Evolutionary conservation across 2,329 filamentous ascomycete species (phyloP).

Genomic region (Arthrobotrys pseudoclavata): DNA sequence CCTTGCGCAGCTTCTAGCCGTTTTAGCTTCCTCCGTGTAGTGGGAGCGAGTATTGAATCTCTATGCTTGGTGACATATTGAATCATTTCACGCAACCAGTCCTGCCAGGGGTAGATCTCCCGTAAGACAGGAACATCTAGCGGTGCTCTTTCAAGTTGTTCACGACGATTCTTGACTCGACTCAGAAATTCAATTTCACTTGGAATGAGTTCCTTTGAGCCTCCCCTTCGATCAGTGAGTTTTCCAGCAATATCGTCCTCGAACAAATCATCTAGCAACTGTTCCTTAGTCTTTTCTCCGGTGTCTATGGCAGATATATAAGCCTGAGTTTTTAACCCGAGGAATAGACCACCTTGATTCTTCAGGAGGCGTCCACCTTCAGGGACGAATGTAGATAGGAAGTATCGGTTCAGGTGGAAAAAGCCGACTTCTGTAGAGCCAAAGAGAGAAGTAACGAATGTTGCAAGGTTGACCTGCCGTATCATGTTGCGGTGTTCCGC

Average conservation of each 20-base stretch:
- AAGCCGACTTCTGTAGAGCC: constrained; percentile 76
- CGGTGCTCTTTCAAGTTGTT: constrained; percentile 72
- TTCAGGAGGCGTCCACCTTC: constrained; percentile 73
- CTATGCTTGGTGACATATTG: constrained; percentile 73
- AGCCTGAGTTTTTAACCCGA: constrained; percentile 77
- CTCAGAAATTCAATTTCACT: constrained; percentile 74
- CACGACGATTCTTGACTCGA: constrained; percentile 70
- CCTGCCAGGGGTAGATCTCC: constrained; percentile 75
- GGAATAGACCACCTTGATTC: constrained; percentile 73
- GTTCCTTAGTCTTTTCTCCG: constrained; percentile 71
- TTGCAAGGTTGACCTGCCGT: constrained; percentile 75
- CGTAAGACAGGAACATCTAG: constrained; percentile 69
- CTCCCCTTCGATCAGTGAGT: constrained; percentile 71
- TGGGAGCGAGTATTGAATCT: constrained; percentile 69
- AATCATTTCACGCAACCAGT: constrained; percentile 74
- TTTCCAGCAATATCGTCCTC: constrained; percentile 72
- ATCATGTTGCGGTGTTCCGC: constrained; percentile 73
- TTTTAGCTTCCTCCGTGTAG: constrained; percentile 51
- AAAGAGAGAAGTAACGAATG: constrained; percentile 75
- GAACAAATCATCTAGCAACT: constrained; percentile 74
- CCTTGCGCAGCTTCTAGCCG: constrained; percentile 49
- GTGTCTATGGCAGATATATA: constrained; percentile 75
- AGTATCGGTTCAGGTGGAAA: constrained; percentile 74
- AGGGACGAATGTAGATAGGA: constrained; percentile 75
- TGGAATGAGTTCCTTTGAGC: constrained; percentile 71